phyloP scores from a whole-genome alignment of 169 alveolate genomes.

The Theileria parva region DNA sequence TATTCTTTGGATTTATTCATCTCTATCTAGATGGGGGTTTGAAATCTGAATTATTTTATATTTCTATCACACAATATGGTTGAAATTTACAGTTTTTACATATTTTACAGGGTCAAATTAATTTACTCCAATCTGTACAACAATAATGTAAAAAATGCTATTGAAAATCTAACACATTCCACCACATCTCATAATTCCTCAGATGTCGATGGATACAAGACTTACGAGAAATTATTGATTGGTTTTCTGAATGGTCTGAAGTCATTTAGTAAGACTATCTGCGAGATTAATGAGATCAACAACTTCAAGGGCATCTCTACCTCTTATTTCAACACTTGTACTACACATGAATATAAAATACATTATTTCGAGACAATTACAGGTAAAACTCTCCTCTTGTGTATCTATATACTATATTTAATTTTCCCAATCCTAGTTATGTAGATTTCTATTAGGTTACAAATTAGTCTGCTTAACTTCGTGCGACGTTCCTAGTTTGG shows the following conservation, averaged over 20 bases:
- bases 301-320: constrained; percentile 44
- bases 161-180: constrained; percentile 27
- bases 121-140: constrained; percentile 41
- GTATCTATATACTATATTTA: not conserved
- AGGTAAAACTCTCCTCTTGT: constrained; percentile 1
- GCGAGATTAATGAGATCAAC: constrained; percentile 47
- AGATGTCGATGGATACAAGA: constrained; percentile 11
- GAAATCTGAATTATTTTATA: not conserved
- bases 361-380: constrained; percentile 64
- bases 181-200: constrained; percentile 2
- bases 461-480: constrained; percentile 60
- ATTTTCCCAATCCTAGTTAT: not conserved
- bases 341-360: constrained; percentile 50
- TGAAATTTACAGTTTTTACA: constrained; percentile 54
- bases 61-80: constrained; percentile 11
- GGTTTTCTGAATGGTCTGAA: constrained; percentile 58
- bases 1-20: not conserved
- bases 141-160: constrained; percentile 40
- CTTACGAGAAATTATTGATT: constrained; percentile 51
- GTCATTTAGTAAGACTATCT: constrained; percentile 58
- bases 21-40: constrained; percentile 1
- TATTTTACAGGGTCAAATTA: constrained; percentile 28
- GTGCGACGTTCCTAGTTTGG: constrained; percentile 47
- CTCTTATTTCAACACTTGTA: constrained; percentile 53
- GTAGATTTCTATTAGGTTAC: constrained; percentile 40